A percentile compares a stretch with the other conserved stretches of the same genome.
These are phyloP conservation scores for Heritiera littoralis DNA, from an alignment of 345 rosid species.

Conservation along the genomic window DNA sequence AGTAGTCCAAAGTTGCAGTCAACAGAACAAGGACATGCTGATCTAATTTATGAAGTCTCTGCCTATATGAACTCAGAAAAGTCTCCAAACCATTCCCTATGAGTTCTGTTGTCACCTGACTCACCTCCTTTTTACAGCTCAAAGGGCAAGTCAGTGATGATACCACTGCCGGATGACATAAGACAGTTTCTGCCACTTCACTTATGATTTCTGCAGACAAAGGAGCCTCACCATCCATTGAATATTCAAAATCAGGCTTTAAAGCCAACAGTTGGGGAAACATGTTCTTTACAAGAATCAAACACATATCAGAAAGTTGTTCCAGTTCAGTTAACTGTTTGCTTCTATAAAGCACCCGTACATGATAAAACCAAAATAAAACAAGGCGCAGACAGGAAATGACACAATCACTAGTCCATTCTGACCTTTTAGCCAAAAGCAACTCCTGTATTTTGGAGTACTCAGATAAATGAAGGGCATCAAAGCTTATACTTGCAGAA, in stretches of 20 bases:
- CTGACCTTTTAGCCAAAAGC: conserved; percentile 62
- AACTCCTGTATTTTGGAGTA: conserved; percentile 46
- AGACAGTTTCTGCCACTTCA: conserved; percentile 58
- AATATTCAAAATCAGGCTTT: conserved; percentile 34
- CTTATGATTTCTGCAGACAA: conserved; percentile 34
- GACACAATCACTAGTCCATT: conserved; percentile 38
- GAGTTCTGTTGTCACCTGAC: conserved; percentile 25
- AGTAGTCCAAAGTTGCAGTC: conserved; percentile 44
- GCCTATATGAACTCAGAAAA: conserved; percentile 41
- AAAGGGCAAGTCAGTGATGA: conserved; percentile 52
- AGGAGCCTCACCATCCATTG: conserved; percentile 25
- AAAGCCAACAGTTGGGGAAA: conserved; percentile 46
- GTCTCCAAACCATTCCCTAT: conserved; percentile 41
- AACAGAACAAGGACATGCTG: conserved; percentile 55
- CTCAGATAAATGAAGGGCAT: conserved; percentile 36
- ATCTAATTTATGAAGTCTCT: conserved; percentile 55
- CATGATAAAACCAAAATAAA: conserved; percentile 68
- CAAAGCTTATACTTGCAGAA: conserved; percentile 43
- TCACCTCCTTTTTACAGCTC: conserved; percentile 38
- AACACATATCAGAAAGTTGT: conserved; percentile 61
- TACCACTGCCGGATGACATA: conserved; percentile 63
- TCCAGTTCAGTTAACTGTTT: conserved; percentile 45
- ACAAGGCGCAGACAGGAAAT: conserved; percentile 52
- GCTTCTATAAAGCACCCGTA: conserved; percentile 44
- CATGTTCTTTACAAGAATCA: conserved; percentile 53